Evolutionary conservation across 805 yeast genomes (phyloP), one percentile per base, ranked within the genome.

Genomic region (Wickerhamiella australiensis): DNA sequence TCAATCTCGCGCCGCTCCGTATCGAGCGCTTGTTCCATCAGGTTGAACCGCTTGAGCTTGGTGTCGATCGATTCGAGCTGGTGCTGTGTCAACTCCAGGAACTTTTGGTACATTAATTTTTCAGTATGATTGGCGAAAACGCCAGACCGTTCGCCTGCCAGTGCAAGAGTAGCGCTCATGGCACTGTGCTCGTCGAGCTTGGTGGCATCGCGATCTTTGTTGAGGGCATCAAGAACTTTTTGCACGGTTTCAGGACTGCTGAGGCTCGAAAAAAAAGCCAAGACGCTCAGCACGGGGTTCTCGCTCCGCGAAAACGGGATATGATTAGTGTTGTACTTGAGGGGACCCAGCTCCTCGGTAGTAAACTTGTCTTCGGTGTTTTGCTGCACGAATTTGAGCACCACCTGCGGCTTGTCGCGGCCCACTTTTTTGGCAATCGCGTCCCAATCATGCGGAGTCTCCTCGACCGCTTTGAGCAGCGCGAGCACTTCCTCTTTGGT

Each of bases 261-360:
- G 46, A 88, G 67, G 35, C 85, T 80, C 0, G 88, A 79, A 65
- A 92, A 70, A 65, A 88, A 92, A 12, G 95, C 81, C 54, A 92
- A 74, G n/a, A 94, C 90, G 33, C 94, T 82, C 69, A 92, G 74
- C 3, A 92, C 87, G 2, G 99, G 98, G 64, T 92, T 92, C 57
- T 92, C 97, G 25, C 81, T 77, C 41, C 85, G 76, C 33, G 85
- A 77, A 46, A 85, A 81, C 12, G 97, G 95, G 46, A 90, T 72
- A 62, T 85, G 82, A 46, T 59, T 58, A 2, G 94, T 82, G 3
- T 90, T 80, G 63, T 76, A 86, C 61, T 80, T 83, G 55, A 88
- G 72, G 12, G 94, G 84, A 0, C 92, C 88, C 17, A 82, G 63
- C 31, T 75, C 71, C 9, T 69, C 68, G 22, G 75, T 75, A 54